These are phyloP conservation scores for Termitomyces sp. DNA, from an alignment of 768 basidiomycete species.

Conservation along the genomic window DNA sequence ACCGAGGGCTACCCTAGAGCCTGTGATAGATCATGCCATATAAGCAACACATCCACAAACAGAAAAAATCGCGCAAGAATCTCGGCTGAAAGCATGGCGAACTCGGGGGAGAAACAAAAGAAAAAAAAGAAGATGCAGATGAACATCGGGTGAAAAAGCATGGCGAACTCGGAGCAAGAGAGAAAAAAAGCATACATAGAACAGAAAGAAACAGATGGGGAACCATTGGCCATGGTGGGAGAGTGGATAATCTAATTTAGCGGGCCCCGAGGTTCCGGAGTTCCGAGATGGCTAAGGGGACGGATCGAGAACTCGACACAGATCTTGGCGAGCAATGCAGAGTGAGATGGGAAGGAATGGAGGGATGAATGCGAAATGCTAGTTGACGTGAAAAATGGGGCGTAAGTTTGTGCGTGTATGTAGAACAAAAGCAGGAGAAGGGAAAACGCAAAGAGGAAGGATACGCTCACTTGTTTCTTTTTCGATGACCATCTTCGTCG, in stretches of 20 bases:
- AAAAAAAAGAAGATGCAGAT: too few species aligned
- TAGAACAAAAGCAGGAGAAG: neutral
- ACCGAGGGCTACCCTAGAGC: too few species aligned
- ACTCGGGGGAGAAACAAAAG: neutral
- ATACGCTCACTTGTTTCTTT: neutral
- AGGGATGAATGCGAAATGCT: conserved; percentile 15
- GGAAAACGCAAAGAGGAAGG: neutral
- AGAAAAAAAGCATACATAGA: neutral
- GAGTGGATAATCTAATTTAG: neutral
- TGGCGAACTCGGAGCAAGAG: neutral
- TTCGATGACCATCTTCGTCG: neutral
- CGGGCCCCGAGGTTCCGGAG: neutral
- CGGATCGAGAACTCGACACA: neutral
- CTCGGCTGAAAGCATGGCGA: neutral
- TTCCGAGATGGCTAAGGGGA: neutral
- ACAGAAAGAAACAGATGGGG: neutral
- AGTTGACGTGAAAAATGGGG: neutral
- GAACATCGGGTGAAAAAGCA: too few species aligned
- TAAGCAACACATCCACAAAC: neutral
- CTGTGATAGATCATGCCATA: neutral
- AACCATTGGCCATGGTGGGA: neutral
- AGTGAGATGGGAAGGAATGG: conserved; percentile 11
- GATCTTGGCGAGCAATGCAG: too few species aligned
- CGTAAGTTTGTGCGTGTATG: neutral
- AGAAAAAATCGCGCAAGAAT: neutral